Base-by-base conservation (phyloP, 371 early-diverging fungal genomes). In the Saksenaea vasiformis region DNA sequence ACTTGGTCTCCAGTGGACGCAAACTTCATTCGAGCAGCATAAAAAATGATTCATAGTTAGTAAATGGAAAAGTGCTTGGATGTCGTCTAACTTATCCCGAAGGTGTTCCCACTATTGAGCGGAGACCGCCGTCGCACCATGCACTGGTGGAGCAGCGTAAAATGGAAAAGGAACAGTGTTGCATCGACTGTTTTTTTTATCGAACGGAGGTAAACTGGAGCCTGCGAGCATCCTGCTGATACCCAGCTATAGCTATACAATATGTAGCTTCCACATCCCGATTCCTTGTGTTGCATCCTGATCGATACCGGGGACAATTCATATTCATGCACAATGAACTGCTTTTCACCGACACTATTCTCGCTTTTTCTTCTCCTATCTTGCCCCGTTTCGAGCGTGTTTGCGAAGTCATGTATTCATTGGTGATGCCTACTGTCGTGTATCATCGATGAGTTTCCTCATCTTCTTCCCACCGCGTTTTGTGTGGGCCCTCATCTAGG, bases 221-320 rank as follows among this genome's bases (percentile, higher is more conserved):
- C 26, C 4, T 22, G 47, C 22, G 10, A 19, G 22, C 4, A 47
- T 3, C 22, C 47, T 0, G 19, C 22, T 47, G 9, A n/a, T n/a
- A 14, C 44, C 44, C n/a, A 43, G 44, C 3, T 2, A 56, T 35
- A 4, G 36, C 56, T 11, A 56, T 56, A n/a, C 56, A 56, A 11
- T 28, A 14, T 9, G 56, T 36, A 36, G 57, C 57, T 26, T 57
- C 22, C 4, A 37, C 19, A 57, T 57, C 57, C 11, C 57, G 57
- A 11, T 57, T 57, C 19, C 14, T 10, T 11, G 57, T 57, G 19
- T 9, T 57, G 5, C 7, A 15, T 57, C 38, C 57, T 9, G 24
- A 1, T 37, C 1, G 17, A 34, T 37, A 57, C 4, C 38, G 2
- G 5, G 47, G 22, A 22, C 9, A 47, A 5, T 47, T 22, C 3